phyloP scores from a whole-genome alignment of 495 filamentous ascomycete genomes.

The Trichoderma virens region DNA sequence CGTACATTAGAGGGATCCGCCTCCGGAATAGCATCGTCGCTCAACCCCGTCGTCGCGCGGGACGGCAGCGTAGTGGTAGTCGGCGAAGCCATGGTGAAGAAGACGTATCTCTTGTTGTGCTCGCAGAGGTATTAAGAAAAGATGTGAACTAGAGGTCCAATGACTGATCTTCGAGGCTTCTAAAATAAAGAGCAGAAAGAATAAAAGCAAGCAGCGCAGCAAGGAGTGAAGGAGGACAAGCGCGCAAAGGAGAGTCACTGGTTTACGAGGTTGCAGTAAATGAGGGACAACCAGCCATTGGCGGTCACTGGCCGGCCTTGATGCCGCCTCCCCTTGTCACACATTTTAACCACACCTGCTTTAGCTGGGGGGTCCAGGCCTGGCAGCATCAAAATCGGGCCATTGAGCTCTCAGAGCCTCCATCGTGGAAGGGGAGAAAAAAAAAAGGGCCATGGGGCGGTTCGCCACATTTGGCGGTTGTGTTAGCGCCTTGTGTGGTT shows the following conservation, averaged over 20 bases:
- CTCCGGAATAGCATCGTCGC: constrained; percentile 60
- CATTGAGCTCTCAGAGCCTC: neutral
- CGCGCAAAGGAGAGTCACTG: neutral
- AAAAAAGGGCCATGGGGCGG: no score
- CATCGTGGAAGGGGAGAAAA: neutral
- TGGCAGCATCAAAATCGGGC: neutral
- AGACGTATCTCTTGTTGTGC: neutral
- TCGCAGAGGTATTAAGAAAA: neutral
- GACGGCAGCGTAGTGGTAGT: constrained; percentile 37
- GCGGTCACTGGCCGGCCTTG: neutral
- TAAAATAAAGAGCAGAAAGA: neutral
- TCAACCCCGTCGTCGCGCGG: constrained; percentile 47
- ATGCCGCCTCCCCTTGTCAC: neutral
- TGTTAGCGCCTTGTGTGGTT: no score
- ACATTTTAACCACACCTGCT: neutral
- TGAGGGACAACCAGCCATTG: neutral
- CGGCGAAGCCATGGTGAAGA: neutral
- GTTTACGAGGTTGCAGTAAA: neutral
- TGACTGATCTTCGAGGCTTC: neutral
- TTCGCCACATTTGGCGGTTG: no score
- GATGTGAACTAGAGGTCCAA: neutral
- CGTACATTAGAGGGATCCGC: constrained; percentile 55
- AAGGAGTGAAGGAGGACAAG: neutral
- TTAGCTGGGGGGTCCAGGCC: neutral
- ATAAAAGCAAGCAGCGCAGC: neutral